These are phyloP conservation scores for Citrus medica DNA, from an alignment of 345 rosid species.

Conservation along the genomic window DNA sequence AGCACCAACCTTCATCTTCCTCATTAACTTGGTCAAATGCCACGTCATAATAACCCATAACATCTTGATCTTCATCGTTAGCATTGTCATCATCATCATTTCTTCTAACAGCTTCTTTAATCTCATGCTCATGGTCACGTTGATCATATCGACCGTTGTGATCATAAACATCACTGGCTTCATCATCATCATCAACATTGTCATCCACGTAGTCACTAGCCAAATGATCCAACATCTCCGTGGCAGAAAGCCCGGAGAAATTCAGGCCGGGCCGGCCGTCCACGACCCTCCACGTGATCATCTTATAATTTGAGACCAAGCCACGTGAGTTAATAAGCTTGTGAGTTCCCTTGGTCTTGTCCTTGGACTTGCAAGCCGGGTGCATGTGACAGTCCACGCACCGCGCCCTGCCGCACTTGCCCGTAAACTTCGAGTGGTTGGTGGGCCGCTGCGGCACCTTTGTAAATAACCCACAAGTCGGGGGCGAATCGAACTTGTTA, in stretches of 20 bases:
- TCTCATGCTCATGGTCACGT: neutral
- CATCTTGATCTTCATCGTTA: slow-evolving; percentile 8
- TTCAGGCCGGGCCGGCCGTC: slow-evolving; percentile 26
- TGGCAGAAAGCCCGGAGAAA: slow-evolving; percentile 46
- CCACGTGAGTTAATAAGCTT: slow-evolving; percentile 44
- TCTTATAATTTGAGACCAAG: slow-evolving; percentile 28
- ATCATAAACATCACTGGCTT: neutral
- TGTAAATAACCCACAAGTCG: slow-evolving; percentile 40
- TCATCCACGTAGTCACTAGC: slow-evolving; percentile 18
- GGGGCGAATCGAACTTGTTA: slow-evolving; percentile 37
- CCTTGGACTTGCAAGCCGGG: slow-evolving; percentile 47
- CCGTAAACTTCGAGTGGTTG: slow-evolving; percentile 70
- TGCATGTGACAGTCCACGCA: slow-evolving; percentile 43
- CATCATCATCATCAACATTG: slow-evolving; percentile 12
- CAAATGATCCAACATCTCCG: slow-evolving; percentile 42
- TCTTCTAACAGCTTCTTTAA: neutral
- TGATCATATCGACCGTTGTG: neutral
- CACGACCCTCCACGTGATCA: slow-evolving; percentile 42
- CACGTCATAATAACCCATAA: slow-evolving; percentile 26
- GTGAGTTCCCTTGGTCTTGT: slow-evolving; percentile 54
- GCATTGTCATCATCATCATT: neutral
- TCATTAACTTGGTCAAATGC: slow-evolving; percentile 34
- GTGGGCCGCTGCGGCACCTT: slow-evolving; percentile 44
- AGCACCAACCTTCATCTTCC: slow-evolving; percentile 56
- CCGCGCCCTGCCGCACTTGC: slow-evolving; percentile 42